Evolutionary conservation across 805 yeast genomes (phyloP).

Genomic region (Candida railenensis): DNA sequence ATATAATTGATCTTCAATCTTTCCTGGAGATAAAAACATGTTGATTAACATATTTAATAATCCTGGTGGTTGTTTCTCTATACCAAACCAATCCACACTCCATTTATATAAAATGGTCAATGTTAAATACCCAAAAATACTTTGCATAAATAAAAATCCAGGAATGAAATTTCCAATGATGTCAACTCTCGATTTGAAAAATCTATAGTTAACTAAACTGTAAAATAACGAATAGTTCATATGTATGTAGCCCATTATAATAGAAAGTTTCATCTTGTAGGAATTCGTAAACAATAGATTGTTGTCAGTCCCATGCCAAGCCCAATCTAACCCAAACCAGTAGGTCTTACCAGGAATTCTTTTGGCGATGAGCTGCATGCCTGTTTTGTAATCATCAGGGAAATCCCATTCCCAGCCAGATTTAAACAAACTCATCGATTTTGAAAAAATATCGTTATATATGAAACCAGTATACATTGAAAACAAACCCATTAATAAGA

Average conservation of each 20-base stretch:
- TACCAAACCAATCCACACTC: conserved; percentile 68
- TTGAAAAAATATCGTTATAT: conserved; percentile 72
- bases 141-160: conserved; percentile 71
- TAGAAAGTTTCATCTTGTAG: conserved; percentile 74
- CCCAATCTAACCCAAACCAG: conserved; percentile 65
- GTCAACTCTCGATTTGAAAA: conserved; percentile 60
- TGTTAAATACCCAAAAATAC: conserved; percentile 70
- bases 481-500: conserved; percentile 67
- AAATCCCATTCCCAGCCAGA: conserved; percentile 72
- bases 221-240: conserved; percentile 71
- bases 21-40: conserved; percentile 76
- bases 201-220: conserved; percentile 61
- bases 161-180: conserved; percentile 73
- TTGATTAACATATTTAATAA: conserved; percentile 71
- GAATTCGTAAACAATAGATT: conserved; percentile 68
- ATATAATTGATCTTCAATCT: conserved; percentile 61
- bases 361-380: conserved; percentile 45
- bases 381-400: conserved; percentile 35
- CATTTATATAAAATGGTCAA: conserved; percentile 71
- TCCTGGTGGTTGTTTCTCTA: conserved; percentile 66
- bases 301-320: conserved; percentile 82
- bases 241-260: conserved; percentile 72
- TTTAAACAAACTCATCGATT: conserved; percentile 62
- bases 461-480: conserved; percentile 74
- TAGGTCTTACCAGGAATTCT: conserved; percentile 48